Percentiles rank a stretch among this genome's conserved stretches.
Evolutionary conservation across 2,329 filamentous ascomycete species (phyloP).

Genomic region (Pestalotiopsis fici): DNA sequence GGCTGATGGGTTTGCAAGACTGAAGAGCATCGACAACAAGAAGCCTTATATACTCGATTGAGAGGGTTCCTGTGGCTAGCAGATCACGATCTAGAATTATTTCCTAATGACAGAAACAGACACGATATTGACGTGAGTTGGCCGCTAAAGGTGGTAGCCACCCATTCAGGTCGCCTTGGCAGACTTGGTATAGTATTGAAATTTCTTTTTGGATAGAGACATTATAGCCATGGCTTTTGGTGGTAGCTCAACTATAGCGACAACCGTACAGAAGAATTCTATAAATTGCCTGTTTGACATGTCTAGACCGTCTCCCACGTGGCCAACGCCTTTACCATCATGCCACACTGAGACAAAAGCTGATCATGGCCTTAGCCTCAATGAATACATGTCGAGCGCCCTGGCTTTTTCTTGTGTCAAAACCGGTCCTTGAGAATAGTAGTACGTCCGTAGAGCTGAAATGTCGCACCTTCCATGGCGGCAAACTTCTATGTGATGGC

Average conservation of each 20-base stretch:
- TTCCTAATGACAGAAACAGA: neutral
- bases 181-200: neutral
- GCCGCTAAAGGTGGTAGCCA: neutral
- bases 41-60: neutral
- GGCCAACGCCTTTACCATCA: neutral
- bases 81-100: neutral
- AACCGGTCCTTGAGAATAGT: neutral
- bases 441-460: neutral
- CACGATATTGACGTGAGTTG: neutral
- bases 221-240: neutral
- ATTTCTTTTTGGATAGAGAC: neutral
- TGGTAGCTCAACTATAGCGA: neutral
- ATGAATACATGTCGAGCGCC: neutral
- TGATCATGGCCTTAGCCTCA: neutral
- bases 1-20: neutral
- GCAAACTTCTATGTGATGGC: neutral
- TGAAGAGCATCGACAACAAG: neutral
- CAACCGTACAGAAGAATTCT: neutral
- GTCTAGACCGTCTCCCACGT: neutral
- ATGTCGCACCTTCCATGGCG: neutral
- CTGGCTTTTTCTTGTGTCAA: neutral
- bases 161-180: neutral
- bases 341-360: constrained; percentile 1
- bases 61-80: neutral
- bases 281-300: neutral